phyloP scores from a whole-genome alignment of 768 basidiomycete species.

The Tricholomella constricta region DNA sequence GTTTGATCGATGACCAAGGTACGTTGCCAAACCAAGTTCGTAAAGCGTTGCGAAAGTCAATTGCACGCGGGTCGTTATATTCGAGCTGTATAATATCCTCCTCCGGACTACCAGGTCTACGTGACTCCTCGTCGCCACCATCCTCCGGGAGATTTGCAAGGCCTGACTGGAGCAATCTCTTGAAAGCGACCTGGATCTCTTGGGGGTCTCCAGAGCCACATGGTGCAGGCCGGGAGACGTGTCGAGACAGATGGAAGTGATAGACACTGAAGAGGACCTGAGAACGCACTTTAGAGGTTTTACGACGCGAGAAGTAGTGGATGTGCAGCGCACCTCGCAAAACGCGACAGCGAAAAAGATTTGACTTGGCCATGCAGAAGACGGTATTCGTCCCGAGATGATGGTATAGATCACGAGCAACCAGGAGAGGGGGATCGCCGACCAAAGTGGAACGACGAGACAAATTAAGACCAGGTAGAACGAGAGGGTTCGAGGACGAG shows the following conservation, averaged over 20 bases:
- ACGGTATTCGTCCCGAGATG: conserved; percentile 41
- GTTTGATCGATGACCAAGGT: conserved; percentile 71
- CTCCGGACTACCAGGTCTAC: conserved; percentile 60
- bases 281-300: neutral
- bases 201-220: conserved; percentile 45
- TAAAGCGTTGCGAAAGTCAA: conserved; percentile 70
- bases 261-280: conserved; percentile 75
- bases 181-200: conserved; percentile 61
- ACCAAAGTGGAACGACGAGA: conserved; percentile 66
- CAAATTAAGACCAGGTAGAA: conserved; percentile 63
- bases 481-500: conserved; percentile 42
- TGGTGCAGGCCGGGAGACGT: conserved; percentile 49
- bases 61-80: conserved; percentile 64
- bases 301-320: neutral
- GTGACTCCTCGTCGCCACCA: conserved; percentile 57
- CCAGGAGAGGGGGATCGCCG: conserved; percentile 66
- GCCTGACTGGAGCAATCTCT: conserved; percentile 66
- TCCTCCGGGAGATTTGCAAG: conserved; percentile 55
- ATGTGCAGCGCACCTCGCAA: conserved; percentile 56
- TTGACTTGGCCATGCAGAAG: conserved; percentile 39
- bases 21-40: conserved; percentile 79
- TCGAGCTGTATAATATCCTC: conserved; percentile 62
- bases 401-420: conserved; percentile 55
- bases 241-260: conserved; percentile 50
- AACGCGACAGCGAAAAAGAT: conserved; percentile 51